These are phyloP conservation scores for Parietaria judaica DNA, from an alignment of 306 rosid species.

Conservation along the genomic window DNA sequence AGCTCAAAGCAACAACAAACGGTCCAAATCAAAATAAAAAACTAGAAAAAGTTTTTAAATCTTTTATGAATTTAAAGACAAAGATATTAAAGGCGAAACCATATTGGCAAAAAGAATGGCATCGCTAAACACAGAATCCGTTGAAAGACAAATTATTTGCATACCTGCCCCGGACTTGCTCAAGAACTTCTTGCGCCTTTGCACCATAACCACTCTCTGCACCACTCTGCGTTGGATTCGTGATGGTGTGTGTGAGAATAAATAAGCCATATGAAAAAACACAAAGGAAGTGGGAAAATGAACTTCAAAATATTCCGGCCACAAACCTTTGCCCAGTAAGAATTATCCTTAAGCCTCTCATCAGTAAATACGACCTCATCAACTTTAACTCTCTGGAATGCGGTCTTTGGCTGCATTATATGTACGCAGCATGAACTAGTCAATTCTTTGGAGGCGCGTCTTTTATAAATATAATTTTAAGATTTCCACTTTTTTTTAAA, in stretches of 20 bases:
- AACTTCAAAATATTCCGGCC: slow-evolving; percentile 14
- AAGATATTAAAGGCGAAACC: not conserved
- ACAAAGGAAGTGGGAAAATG: not conserved
- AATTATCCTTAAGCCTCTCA: slow-evolving; percentile 77
- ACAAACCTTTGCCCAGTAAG: slow-evolving; percentile 91
- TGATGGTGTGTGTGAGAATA: slow-evolving; percentile 6
- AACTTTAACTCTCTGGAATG: slow-evolving; percentile 75
- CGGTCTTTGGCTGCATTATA: slow-evolving; percentile 52
- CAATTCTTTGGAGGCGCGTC: not conserved
- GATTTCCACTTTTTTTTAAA: too few relatives aligned
- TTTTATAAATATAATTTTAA: too few relatives aligned
- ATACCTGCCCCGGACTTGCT: slow-evolving; percentile 93
- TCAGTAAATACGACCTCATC: slow-evolving; percentile 50
- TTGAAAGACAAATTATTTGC: not conserved
- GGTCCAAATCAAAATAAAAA: too few relatives aligned
- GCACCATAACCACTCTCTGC: slow-evolving; percentile 93
- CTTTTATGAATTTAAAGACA: too few relatives aligned
- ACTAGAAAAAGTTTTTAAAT: too few relatives aligned
- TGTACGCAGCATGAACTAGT: slow-evolving; percentile 14
- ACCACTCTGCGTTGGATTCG: slow-evolving; percentile 51
- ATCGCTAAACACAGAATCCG: too few relatives aligned
- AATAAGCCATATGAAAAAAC: slow-evolving; percentile 3
- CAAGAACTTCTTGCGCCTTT: slow-evolving; percentile 88
- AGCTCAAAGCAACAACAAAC: too few relatives aligned
- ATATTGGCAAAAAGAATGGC: too few relatives aligned